A percentile compares a stretch with the other conserved stretches of the same genome.
Conservation (phyloP, 2,329 filamentous ascomycete species). For the Celoporthe dispersa region DNA sequence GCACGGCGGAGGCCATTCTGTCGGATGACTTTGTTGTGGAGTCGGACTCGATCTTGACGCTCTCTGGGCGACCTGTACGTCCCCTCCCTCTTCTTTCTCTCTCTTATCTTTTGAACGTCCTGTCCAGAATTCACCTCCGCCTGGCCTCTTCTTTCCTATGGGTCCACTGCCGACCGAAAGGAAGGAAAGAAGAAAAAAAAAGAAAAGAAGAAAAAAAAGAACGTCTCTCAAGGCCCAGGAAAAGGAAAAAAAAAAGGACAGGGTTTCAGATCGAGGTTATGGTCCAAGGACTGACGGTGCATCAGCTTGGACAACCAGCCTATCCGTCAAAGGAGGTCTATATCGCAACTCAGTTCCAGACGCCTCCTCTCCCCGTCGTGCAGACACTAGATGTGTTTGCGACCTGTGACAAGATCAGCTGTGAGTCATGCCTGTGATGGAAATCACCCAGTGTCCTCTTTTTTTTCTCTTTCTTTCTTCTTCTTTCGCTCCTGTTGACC, state of each 20-base stretch:
- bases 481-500: not conserved
- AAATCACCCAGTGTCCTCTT: not conserved
- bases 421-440: not conserved
- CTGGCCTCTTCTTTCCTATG: too few relatives aligned
- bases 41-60: constrained; percentile 28
- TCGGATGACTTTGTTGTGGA: constrained; percentile 19
- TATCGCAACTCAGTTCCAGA: constrained; percentile 27
- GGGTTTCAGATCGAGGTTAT: not conserved
- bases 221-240: not conserved
- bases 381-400: constrained; percentile 23
- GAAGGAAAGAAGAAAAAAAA: not conserved
- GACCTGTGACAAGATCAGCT: constrained; percentile 26
- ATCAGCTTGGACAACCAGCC: constrained; percentile 25
- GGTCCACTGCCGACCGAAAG: too few relatives aligned
- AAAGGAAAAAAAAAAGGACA: too few relatives aligned
- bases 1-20: constrained; percentile 25
- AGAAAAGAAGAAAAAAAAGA: not conserved
- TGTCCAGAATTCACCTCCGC: too few relatives aligned
- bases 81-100: not conserved
- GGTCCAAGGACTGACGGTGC: not conserved
- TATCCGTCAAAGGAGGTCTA: constrained; percentile 28
- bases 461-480: not conserved
- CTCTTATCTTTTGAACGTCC: too few relatives aligned
- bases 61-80: constrained; percentile 24
- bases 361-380: constrained; percentile 21